phyloP scores from a whole-genome alignment of 371 early-diverging fungal genomes.

The Quaeritorhiza haematococci region DNA sequence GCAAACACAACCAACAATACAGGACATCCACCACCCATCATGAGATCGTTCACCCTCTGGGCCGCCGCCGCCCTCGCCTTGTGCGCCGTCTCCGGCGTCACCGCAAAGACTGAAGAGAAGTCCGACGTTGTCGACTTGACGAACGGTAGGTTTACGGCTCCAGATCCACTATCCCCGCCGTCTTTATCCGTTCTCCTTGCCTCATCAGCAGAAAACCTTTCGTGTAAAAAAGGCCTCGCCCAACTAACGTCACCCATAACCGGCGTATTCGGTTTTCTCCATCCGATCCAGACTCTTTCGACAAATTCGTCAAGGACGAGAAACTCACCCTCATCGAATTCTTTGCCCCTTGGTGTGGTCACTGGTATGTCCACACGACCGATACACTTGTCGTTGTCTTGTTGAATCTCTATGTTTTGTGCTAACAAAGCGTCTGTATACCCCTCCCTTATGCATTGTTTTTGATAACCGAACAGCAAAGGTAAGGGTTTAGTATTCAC shows the following conservation, averaged over 20 bases:
- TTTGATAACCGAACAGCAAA: too few species aligned
- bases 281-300: constrained; percentile 51
- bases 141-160: constrained; percentile 16
- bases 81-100: too few species aligned
- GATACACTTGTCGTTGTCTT: background rate
- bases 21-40: too few species aligned
- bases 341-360: constrained; percentile 91
- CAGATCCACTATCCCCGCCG: background rate
- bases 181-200: constrained; percentile 1
- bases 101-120: constrained; percentile 29
- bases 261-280: background rate
- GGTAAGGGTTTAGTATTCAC: too few species aligned
- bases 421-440: too few species aligned
- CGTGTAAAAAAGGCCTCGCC: background rate
- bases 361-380: constrained; percentile 88
- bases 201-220: background rate
- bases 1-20: too few species aligned
- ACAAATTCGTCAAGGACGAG: constrained; percentile 52
- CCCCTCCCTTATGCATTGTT: too few species aligned
- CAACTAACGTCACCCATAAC: background rate
- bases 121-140: constrained; percentile 72
- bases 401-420: background rate
- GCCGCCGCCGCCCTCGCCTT: too few species aligned
- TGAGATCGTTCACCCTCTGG: too few species aligned
- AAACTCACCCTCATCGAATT: constrained; percentile 85